A percentile compares a stretch with the other conserved stretches of the same genome.
Evolutionary conservation across 306 rosid species (phyloP).

Genomic region (Lupinus albus): DNA sequence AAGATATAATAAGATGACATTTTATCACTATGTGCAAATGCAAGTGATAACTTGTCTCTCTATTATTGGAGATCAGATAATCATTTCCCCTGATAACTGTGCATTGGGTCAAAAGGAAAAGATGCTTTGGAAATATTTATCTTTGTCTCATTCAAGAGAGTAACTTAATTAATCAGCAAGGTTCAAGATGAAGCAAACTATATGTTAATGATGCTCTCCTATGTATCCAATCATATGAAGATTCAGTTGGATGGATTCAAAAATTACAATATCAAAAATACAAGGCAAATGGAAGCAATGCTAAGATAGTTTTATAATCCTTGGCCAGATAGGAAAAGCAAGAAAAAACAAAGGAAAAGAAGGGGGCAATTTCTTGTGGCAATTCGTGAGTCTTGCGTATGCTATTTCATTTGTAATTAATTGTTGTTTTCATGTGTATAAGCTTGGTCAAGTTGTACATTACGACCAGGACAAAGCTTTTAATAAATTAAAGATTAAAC

Average conservation of each 20-base stretch:
- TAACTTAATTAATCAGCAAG: conserved; percentile 7
- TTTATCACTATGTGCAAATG: no score
- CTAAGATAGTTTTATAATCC: not conserved
- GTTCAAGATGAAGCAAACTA: not conserved
- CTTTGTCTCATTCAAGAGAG: conserved; percentile 10
- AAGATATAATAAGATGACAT: no score
- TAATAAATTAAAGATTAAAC: conserved; percentile 2
- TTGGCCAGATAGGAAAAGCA: not conserved
- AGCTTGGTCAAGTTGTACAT: not conserved
- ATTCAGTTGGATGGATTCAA: not conserved
- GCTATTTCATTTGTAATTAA: not conserved
- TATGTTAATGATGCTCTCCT: not conserved
- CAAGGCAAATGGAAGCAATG: not conserved
- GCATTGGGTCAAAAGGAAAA: not conserved
- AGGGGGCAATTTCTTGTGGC: conserved; percentile 17
- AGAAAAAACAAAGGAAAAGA: not conserved
- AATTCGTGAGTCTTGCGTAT: conserved; percentile 16
- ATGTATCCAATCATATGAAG: no score
- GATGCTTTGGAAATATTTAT: conserved; percentile 10
- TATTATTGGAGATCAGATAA: no score
- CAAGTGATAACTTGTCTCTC: no score
- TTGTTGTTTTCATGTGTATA: not conserved
- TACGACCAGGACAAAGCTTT: not conserved
- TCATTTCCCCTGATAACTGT: no score
- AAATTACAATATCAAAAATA: not conserved